A percentile compares a stretch with the other conserved stretches of the same genome.
phyloP scores from a whole-genome alignment of 2,329 filamentous ascomycete species.

The Stromatinia cepivora region DNA sequence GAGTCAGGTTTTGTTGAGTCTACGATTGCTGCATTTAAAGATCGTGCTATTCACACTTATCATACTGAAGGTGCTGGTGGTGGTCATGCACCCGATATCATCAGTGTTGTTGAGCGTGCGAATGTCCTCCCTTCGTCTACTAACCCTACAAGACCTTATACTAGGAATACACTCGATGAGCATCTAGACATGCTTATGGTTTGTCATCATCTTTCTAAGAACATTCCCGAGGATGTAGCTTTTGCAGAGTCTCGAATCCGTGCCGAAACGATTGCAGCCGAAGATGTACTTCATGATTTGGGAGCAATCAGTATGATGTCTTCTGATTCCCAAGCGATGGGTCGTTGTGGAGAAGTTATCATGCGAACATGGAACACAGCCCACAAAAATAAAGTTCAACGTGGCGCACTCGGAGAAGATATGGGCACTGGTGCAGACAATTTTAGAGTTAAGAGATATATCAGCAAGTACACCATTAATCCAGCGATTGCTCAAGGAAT shows the following conservation, averaged over 20 bases:
- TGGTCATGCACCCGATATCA: constrained; percentile 94
- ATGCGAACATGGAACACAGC: constrained; percentile 95
- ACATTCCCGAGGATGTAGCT: constrained; percentile 93
- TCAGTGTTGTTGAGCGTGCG: constrained; percentile 82
- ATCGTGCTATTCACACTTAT: constrained; percentile 91
- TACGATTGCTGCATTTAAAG: constrained; percentile 81
- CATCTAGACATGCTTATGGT: constrained; percentile 99
- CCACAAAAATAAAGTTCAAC: constrained; percentile 91
- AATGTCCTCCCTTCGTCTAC: constrained; percentile 91
- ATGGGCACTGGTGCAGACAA: constrained; percentile 80
- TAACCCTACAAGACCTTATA: constrained; percentile 89
- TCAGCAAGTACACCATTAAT: constrained; percentile 96
- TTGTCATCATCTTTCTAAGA: constrained; percentile 87
- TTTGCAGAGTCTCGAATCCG: constrained; percentile 95
- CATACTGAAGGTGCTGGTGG: constrained; percentile 95
- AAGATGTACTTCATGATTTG: constrained; percentile 92
- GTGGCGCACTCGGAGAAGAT: constrained; percentile 75
- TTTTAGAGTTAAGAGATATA: constrained; percentile 85
- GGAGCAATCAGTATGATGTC: constrained; percentile 98
- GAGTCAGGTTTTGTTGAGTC: constrained; percentile 97
- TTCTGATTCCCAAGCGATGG: constrained; percentile 95
- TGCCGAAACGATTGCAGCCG: constrained; percentile 92
- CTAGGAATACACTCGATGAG: constrained; percentile 89
- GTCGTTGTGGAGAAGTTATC: constrained; percentile 90
- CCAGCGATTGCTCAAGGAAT: constrained; percentile 90